phyloP scores from a whole-genome alignment of 2,329 filamentous ascomycete species.

The Fonsecaea pedrosoi region DNA sequence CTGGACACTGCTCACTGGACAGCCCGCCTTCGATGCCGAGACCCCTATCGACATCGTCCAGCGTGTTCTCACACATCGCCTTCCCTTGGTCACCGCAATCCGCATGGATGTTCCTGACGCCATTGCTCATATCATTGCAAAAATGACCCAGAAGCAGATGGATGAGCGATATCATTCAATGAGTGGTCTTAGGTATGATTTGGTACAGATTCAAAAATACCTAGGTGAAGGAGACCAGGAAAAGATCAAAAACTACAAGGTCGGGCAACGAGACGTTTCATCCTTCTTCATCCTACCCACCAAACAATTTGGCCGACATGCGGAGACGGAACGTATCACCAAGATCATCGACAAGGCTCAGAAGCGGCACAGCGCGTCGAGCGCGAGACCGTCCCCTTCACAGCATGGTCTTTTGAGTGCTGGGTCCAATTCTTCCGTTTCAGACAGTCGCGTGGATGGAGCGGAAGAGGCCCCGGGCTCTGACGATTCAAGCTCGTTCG shows the following conservation, averaged over 20 bases:
- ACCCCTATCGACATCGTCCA: conserved; percentile 90
- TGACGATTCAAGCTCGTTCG: conserved; percentile 57
- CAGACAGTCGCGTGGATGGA: conserved; percentile 59
- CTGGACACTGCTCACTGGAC: conserved; percentile 82
- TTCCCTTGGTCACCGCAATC: conserved; percentile 76
- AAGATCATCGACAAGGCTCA: conserved; percentile 78
- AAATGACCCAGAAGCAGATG: conserved; percentile 89
- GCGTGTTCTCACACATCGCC: conserved; percentile 78
- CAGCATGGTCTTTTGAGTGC: conserved; percentile 55
- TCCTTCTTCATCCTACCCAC: conserved; percentile 89
- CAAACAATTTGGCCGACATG: conserved; percentile 77
- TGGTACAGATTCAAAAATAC: conserved; percentile 74
- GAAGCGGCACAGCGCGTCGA: conserved; percentile 62
- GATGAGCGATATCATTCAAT: conserved; percentile 88
- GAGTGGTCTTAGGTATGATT: conserved; percentile 82
- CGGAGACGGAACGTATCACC: conserved; percentile 73
- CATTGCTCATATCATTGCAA: conserved; percentile 81
- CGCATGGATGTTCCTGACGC: conserved; percentile 85
- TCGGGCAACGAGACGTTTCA: conserved; percentile 84
- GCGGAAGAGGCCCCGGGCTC: conserved; percentile 61
- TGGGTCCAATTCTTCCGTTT: conserved; percentile 61
- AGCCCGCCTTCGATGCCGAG: conserved; percentile 78
- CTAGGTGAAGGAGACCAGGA: conserved; percentile 75
- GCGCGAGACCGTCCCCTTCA: conserved; percentile 44
- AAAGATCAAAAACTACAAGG: conserved; percentile 74